Conservation (phyloP, 2,329 filamentous ascomycete genomes). For the Fusarium pseudograminearum region DNA sequence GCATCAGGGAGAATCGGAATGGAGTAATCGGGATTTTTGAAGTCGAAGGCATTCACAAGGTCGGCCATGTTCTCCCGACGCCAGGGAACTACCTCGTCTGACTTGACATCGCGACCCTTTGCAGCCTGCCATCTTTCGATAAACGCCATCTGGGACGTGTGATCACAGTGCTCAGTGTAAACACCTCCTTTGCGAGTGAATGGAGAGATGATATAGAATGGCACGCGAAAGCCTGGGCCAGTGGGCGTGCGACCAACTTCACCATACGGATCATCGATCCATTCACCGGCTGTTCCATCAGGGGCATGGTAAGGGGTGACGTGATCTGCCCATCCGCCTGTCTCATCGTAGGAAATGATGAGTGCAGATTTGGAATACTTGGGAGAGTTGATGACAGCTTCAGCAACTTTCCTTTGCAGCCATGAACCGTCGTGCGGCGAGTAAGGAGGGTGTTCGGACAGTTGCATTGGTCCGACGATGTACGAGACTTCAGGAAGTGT, state of each 20-base stretch:
- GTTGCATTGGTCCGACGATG: constrained; percentile 15
- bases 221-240: constrained; percentile 2
- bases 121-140: constrained; percentile 24
- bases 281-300: constrained; percentile 3
- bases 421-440: constrained; percentile 10
- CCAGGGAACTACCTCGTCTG: constrained; percentile 3
- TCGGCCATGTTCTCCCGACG: constrained; percentile 23
- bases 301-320: constrained; percentile 1
- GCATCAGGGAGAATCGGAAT: neutral
- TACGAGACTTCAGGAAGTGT: constrained; percentile 14
- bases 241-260: neutral
- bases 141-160: neutral
- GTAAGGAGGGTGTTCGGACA: constrained; percentile 16
- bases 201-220: constrained; percentile 14
- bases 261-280: constrained; percentile 16
- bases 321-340: constrained; percentile 14
- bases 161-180: constrained; percentile 16
- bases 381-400: constrained; percentile 20
- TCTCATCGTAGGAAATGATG: constrained; percentile 12
- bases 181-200: constrained; percentile 20
- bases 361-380: constrained; percentile 11
- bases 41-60: constrained; percentile 16
- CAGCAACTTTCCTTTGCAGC: constrained; percentile 3
- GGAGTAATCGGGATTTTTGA: neutral
- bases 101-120: constrained; percentile 8